Base-by-base conservation (phyloP, 2,329 filamentous ascomycete genomes). In the Hypoxylon sp. region DNA sequence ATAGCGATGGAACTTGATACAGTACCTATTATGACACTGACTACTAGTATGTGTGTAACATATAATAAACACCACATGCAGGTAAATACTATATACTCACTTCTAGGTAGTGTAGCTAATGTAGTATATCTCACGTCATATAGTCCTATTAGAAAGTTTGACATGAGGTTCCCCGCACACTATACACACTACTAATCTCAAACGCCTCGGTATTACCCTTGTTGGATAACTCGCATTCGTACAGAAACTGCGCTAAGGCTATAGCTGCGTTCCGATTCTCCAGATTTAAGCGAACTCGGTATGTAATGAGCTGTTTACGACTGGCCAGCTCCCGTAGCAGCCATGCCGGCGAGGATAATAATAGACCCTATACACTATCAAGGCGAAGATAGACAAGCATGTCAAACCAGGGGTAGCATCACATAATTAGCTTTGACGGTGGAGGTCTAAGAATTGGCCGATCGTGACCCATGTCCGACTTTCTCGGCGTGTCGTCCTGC, bases 391-490 rank as follows among this genome's bases (percentile, higher is more conserved):
- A 11, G 7, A 34, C 11, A 38, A 53, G 19, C 50, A 19, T 45
- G 21, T 30, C n/a, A 10, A 41, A 41, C 19, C 14, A 55, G 52
- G 52, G 28, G 52, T 55, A 45, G 21, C 36, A 49, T 23, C 38
- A 9, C 6, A 32, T 1, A 10, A 32, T 23, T 3, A 9, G 4
- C 19, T 53, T 21, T 17, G 21, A 32, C 41, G 43, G 13, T 19
- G 28, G 36, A 41, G 36, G 10, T n/a, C 11, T 30, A 48, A 23
- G 30, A 55, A 43, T 49, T 38, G 30, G 63, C 63, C 53, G 30
- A 59, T 57, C 52, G n/a, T 58, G 30, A 28, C n/a, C 30, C n/a
- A 53, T 25, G 38, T 46, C 59, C 58, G 49, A 58, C 10, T 38
- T 36, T 56, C 23, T 56, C 52, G 52, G 38, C 38, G 21, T 21